phyloP scores from a whole-genome alignment of 1,284 basidiomycete genomes.

The Boletellus deceptivus region DNA sequence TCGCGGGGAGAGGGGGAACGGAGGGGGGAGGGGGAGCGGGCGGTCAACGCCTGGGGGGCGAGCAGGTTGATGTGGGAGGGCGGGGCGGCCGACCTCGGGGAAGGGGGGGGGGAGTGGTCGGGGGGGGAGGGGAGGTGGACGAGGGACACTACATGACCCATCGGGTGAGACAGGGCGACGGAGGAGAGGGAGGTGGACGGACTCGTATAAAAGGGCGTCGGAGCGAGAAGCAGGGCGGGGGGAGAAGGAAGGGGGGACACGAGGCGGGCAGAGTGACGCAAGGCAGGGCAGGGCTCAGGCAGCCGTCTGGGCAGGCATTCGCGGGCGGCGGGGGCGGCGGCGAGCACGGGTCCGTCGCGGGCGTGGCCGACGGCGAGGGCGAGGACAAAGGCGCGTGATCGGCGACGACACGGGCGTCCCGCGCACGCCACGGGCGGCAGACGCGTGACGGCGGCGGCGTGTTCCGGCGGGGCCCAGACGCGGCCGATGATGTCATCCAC shows the following conservation, averaged over 20 bases:
- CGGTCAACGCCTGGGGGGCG: slow-evolving; percentile 27
- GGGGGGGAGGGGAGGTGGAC: slow-evolving; percentile 29
- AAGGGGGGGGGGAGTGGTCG: slow-evolving; percentile 9
- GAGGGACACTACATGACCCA: slow-evolving; percentile 36
- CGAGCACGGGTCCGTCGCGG: slow-evolving; percentile 8
- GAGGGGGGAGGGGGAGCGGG: slow-evolving; percentile 6
- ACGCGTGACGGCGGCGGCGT: slow-evolving; percentile 17
- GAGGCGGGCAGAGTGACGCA: slow-evolving; percentile 25
- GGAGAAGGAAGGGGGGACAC: too few relatives aligned
- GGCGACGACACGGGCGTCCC: slow-evolving; percentile 17
- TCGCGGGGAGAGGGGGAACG: too few relatives aligned
- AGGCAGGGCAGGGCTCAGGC: too few relatives aligned
- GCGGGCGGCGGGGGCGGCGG: too few relatives aligned
- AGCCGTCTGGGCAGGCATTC: too few relatives aligned
- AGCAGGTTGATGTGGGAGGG: slow-evolving; percentile 31
- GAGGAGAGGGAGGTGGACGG: slow-evolving; percentile 13
- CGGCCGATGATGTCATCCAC: slow-evolving; percentile 25
- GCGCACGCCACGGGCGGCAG: slow-evolving; percentile 18
- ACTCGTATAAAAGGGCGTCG: too few relatives aligned
- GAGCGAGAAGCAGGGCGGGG: too few relatives aligned
- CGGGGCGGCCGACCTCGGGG: slow-evolving; percentile 17
- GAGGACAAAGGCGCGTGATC: slow-evolving; percentile 18
- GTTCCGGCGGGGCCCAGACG: slow-evolving; percentile 32
- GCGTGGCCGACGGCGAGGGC: slow-evolving; percentile 23
- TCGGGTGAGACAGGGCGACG: slow-evolving; percentile 15